Evolutionary conservation across 78 protist genomes (phyloP), one percentile per base, ranked within the genome.

Genomic region (Corallochytrium limacisporum): DNA sequence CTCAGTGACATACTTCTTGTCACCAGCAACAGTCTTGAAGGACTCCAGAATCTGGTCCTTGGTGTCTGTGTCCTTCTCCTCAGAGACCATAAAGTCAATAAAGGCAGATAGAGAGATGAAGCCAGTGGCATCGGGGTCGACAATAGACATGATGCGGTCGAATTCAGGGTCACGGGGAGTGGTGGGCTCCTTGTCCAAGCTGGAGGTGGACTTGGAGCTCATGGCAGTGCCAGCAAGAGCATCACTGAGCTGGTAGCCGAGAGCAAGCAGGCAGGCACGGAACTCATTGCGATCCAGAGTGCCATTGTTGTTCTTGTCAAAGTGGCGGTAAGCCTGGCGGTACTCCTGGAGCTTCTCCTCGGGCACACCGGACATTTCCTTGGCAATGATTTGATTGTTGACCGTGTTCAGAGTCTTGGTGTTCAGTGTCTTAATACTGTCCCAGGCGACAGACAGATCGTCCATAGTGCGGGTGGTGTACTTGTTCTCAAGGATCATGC

Each of bases 281-380:
- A 74, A 62, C 72, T 74, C 79, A 18, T 4, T 1, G 29, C 40
- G 55, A 31, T 51, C 57, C 32, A 74, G 66, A 20, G 9, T 1
- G 39, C 72, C 72, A 1, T n/a, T 3, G 24, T 28, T 26, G 65
- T 63, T 33, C 65, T 65, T 74, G 72, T 74, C 79, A 39, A 63
- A 74, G 33, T 55, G 50, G 18, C 4, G 1, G 55, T 54, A 74
- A 22, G 59, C 0, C 50, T 63, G 32, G 16, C 13, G 5, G 71
- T 44, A 74, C 66, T 74, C 73, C 29, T 63, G 3, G 40, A 74
- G 20, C 48, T 63, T 18, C 55, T 50, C 72, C 37, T 56, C 69
- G 32, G 73, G 4, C 36, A 74, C 42, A 16, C 73, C 79, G 28
- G 31, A n/a, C 31, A n/a, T 43, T 24, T 61, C 60, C 16, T 63